A percentile compares a stretch with the other conserved stretches of the same genome.
Conservation (phyloP, 1,139 yeast genomes). For the Petasospora fabianii region DNA sequence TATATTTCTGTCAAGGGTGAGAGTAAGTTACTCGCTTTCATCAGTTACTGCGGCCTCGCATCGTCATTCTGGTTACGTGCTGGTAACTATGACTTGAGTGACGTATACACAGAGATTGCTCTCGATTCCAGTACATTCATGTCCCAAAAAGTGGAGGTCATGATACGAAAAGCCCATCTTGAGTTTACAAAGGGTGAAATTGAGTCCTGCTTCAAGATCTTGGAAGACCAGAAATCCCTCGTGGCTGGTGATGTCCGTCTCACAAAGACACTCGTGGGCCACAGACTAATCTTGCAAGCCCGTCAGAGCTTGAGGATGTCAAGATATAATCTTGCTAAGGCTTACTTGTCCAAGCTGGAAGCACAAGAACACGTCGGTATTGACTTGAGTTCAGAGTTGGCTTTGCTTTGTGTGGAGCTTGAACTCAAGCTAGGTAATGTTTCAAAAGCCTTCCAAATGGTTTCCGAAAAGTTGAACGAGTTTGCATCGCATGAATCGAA, state of each 20-base stretch:
- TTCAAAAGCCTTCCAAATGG: constrained; percentile 35
- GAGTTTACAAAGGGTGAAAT: constrained; percentile 39
- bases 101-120: constrained; percentile 45
- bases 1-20: constrained; percentile 40
- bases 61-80: constrained; percentile 50
- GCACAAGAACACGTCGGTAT: constrained; percentile 20
- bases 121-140: constrained; percentile 34
- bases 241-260: constrained; percentile 20
- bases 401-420: constrained; percentile 23
- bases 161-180: constrained; percentile 38
- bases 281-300: constrained; percentile 15
- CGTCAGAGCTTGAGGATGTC: constrained; percentile 19
- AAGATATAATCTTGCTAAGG: constrained; percentile 13
- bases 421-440: constrained; percentile 28
- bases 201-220: constrained; percentile 33
- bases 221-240: constrained; percentile 31
- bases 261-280: constrained; percentile 12
- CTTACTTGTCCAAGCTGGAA: constrained; percentile 11
- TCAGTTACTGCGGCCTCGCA: constrained; percentile 43
- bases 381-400: constrained; percentile 28
- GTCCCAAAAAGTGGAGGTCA: constrained; percentile 38
- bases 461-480: constrained; percentile 30
- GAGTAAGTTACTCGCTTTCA: constrained; percentile 33
- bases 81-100: constrained; percentile 45
- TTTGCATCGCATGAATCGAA: constrained; percentile 32